Conservation (phyloP, 2,329 filamentous ascomycete species). For the Ophiostoma triangulosporum region DNA sequence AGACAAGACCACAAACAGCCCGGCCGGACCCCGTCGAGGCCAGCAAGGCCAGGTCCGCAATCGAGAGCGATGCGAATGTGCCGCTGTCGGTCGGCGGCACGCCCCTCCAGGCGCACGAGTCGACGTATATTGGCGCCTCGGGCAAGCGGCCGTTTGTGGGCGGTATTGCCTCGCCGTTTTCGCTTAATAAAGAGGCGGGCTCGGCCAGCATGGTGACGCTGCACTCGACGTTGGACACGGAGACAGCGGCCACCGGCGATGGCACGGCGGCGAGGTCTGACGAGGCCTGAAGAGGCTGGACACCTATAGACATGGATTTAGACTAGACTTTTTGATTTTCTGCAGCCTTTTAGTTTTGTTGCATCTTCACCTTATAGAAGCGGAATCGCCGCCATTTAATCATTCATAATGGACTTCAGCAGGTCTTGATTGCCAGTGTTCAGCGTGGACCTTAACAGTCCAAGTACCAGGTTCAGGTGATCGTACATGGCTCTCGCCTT, state of each 20-base stretch:
- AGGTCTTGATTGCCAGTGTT: no score
- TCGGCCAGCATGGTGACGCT: conserved; percentile 61
- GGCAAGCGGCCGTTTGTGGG: conserved; percentile 53
- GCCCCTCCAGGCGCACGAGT: not conserved
- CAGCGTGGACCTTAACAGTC: no score
- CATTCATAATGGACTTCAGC: no score
- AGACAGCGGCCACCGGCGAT: not conserved
- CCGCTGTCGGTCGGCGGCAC: not conserved
- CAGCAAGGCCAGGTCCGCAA: not conserved
- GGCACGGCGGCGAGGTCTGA: not conserved
- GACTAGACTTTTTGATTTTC: no score
- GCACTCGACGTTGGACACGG: conserved; percentile 22
- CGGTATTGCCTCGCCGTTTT: conserved; percentile 62
- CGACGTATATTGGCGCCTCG: conserved; percentile 29
- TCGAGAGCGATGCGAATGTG: not conserved
- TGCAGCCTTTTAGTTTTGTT: no score
- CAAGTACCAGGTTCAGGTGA: no score
- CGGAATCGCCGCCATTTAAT: no score
- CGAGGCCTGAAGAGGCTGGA: no score
- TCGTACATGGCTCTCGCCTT: not conserved
- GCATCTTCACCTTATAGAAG: no score
- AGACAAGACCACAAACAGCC: no score
- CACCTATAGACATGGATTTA: not conserved
- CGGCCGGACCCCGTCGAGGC: not conserved
- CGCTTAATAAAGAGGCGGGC: conserved; percentile 46